Percentiles rank a stretch among this genome's conserved stretches.
These are phyloP conservation scores for Microbotryum intermedium DNA, from an alignment of 1,284 basidiomycete genomes.

Conservation along the genomic window DNA sequence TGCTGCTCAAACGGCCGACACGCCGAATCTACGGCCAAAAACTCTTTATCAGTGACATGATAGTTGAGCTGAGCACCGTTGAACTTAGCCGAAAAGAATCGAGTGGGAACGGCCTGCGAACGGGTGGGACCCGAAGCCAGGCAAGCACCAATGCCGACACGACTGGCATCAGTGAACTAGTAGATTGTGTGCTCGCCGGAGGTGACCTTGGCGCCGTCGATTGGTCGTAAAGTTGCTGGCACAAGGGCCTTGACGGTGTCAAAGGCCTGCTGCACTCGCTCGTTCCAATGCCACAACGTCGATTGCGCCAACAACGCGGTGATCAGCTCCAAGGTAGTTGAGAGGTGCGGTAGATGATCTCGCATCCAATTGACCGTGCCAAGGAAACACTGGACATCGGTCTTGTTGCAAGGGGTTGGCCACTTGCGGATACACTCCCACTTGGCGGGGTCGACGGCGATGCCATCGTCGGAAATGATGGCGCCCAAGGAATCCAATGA, in stretches of 20 bases:
- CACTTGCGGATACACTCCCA: slow-evolving; percentile 30
- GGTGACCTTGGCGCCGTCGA: slow-evolving; percentile 33
- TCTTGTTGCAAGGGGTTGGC: slow-evolving; percentile 35
- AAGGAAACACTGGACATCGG: slow-evolving; percentile 43
- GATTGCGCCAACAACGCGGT: slow-evolving; percentile 36
- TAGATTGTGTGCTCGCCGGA: slow-evolving; percentile 39
- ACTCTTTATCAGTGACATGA: slow-evolving; percentile 12
- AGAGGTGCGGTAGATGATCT: slow-evolving; percentile 42
- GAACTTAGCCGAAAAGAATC: slow-evolving; percentile 23
- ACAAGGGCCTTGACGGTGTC: slow-evolving; percentile 38
- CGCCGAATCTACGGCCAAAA: slow-evolving; percentile 6
- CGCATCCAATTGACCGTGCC: slow-evolving; percentile 44
- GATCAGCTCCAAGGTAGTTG: slow-evolving; percentile 22
- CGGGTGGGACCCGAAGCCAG: slow-evolving; percentile 35
- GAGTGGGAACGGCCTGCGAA: slow-evolving; percentile 6
- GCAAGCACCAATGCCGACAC: slow-evolving; percentile 40
- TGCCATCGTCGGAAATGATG: slow-evolving; percentile 34
- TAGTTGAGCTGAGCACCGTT: slow-evolving; percentile 15
- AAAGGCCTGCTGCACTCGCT: slow-evolving; percentile 30
- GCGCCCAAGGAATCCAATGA: slow-evolving; percentile 37
- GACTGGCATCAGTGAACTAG: slow-evolving; percentile 44
- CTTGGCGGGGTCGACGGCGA: slow-evolving; percentile 36
- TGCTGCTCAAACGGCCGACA: slow-evolving; percentile 2
- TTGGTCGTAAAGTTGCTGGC: slow-evolving; percentile 36
- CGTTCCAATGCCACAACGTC: slow-evolving; percentile 10